Evolutionary conservation across 2,329 filamentous ascomycete species (phyloP).

Genomic region (Exophiala sideris): DNA sequence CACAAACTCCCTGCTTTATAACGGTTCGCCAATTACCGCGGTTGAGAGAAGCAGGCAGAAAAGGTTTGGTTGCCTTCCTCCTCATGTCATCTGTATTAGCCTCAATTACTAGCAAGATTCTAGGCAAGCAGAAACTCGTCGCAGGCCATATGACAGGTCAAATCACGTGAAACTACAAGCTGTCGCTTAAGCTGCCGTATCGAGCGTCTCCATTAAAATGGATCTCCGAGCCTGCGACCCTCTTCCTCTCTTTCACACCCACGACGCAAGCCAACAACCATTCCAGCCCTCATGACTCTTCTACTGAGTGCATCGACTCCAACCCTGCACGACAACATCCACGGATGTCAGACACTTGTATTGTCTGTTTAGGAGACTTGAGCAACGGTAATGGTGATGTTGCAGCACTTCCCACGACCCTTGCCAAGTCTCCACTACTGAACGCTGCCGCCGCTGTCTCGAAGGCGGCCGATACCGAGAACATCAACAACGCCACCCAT

Average conservation of each 20-base stretch:
- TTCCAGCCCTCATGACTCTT: conserved; percentile 15
- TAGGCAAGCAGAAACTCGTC: too few relatives aligned
- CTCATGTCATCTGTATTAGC: too few relatives aligned
- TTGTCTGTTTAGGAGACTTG: conserved; percentile 69
- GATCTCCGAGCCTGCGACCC: conserved; percentile 2
- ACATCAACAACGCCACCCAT: conserved; percentile 29
- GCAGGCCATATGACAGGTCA: too few relatives aligned
- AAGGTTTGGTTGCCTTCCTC: too few relatives aligned
- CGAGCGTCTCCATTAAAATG: not conserved
- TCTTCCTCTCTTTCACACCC: conserved; percentile 20
- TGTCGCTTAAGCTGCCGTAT: conserved; percentile 8
- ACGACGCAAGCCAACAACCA: conserved; percentile 12
- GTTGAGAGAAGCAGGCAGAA: too few relatives aligned
- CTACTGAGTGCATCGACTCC: conserved; percentile 10
- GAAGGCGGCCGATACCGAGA: conserved; percentile 28
- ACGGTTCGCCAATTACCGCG: too few relatives aligned
- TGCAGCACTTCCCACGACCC: conserved; percentile 41
- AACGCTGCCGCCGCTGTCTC: conserved; percentile 32
- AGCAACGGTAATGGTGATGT: conserved; percentile 55
- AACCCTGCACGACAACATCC: conserved; percentile 31
- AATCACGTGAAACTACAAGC: too few relatives aligned
- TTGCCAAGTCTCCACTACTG: conserved; percentile 37
- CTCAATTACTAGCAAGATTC: too few relatives aligned
- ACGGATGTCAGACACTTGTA: conserved; percentile 62
- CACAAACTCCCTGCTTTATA: too few relatives aligned